Base-by-base conservation (phyloP, 352 stramenopile species). In the Elongisporangium anandrum region DNA sequence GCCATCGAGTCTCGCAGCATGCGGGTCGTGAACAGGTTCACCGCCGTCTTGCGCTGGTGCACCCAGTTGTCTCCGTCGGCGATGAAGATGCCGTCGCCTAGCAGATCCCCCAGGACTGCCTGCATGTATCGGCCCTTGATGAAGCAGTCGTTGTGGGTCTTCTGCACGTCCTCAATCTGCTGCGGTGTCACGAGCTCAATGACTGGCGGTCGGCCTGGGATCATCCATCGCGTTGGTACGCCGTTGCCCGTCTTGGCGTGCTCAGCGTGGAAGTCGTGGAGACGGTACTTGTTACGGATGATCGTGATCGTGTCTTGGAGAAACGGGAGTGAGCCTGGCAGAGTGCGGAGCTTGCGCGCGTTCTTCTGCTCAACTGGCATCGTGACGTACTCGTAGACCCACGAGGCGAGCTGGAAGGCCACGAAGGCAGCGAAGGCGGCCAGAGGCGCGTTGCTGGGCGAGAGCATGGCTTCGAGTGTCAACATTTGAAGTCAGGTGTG, bases 41-140 rank as follows among this genome's bases (percentile, higher is more conserved):
- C 61, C 5, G 73, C 54, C 21, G 71, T 84, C 67, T 94, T 96
- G 61, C 86, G 83, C 56, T 96, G 88, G 56, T 78, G 60, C 24
- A 70, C 70, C 88, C 88, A 96, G 20, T 69, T 34, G 9, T 65
- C 70, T 20, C 85, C 83, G 64, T 96, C 84, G 9, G 77, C 54
- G 9, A 59, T 69, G 53, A 95, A 90, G 57, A 96, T 94, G n/a
- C 87, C 87, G 17, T 82, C 65, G 24, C 88, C 86, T 50, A 97
- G 75, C n/a, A 95, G 68, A 52, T 92, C 78, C 8, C 61, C 48
- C 0, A 85, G 58, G 8, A 85, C 72, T 16, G 61, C 57, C 1
- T 60, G 52, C 13, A 81, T 61, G 10, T 64, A 65, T 0, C 55
- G 56, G 8, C 83, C 87, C 65, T 96, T 95, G 21, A 75, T 72